Base-by-base conservation (phyloP, 768 basidiomycete species). In the Postia placenta region DNA sequence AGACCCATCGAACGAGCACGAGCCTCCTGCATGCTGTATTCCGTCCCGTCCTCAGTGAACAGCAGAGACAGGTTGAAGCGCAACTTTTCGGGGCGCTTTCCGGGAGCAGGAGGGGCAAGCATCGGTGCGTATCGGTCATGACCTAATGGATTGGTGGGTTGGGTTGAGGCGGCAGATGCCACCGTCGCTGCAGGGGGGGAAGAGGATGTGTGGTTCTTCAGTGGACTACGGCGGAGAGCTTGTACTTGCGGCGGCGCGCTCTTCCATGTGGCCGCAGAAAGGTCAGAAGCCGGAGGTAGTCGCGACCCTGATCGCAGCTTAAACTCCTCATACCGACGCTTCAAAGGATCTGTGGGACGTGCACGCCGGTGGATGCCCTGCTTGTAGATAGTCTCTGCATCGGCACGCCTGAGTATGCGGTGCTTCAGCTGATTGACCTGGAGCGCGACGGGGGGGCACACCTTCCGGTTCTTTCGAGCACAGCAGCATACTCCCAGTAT, bases 401-500 rank as follows among this genome's bases (percentile, higher is more conserved):
- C 85, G 46, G 76, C 68, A 14, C 68, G 74, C 60, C 93, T 96
- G 56, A 24, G 27, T n/a, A n/a, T n/a, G n/a, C n/a, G n/a, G n/a
- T n/a, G n/a, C n/a, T 45, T 19, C 44, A 17, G 36, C n/a, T n/a
- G n/a, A n/a, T n/a, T n/a, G n/a, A 5, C 22, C 19, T 45, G 19
- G 49, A 52, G 12, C 54, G 4, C 27, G 47, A 56, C 5, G 17
- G 27, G 22, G 33, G 17, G 15, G 77, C 83, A 64, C 69, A 95
- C 95, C 81, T 79, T 57, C 86, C 85, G 36, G 76, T 75, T 39
- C 73, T 69, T 68, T 97, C 93, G 47, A 95, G 72, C 2, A 83
- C 72, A 30, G 74, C 68, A 2, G 95, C 92, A 65, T 92, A 97
- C 58, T 95, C 92, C 64, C 95, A 92, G 60, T 96, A 99, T 41